Percentiles rank a stretch among this genome's conserved stretches.
phyloP scores from a whole-genome alignment of 768 basidiomycete genomes.

The Omphalotus guepiniiformis region DNA sequence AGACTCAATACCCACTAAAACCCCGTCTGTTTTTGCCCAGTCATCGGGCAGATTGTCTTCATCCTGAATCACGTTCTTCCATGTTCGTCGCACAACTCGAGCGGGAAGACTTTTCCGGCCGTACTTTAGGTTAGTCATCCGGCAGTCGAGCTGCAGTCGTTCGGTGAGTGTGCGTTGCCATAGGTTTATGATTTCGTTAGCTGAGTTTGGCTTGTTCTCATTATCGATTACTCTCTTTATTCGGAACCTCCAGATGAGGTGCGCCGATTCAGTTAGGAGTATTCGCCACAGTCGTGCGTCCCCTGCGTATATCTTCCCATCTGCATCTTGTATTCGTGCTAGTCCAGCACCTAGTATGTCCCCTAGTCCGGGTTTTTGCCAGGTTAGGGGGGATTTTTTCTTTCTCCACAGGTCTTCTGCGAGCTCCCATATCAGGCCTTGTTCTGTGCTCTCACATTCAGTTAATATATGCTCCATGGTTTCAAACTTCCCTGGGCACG shows the following conservation, averaged over 20 bases:
- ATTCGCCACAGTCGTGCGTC: slow-evolving; percentile 12
- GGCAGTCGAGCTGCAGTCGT: slow-evolving; percentile 15
- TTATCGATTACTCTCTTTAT: slow-evolving; percentile 15
- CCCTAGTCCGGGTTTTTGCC: background rate
- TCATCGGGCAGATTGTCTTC: slow-evolving; percentile 13
- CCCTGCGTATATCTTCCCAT: background rate
- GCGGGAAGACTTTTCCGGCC: slow-evolving; percentile 10
- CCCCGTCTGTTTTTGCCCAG: slow-evolving; percentile 19
- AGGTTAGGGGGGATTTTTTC: background rate
- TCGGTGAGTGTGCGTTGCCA: slow-evolving; percentile 16
- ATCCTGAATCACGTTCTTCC: slow-evolving; percentile 16
- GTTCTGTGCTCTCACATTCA: slow-evolving; percentile 14
- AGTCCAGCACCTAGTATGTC: slow-evolving; percentile 4
- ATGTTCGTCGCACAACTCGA: slow-evolving; percentile 17
- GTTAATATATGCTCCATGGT: slow-evolving; percentile 19
- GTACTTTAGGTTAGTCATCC: slow-evolving; percentile 9
- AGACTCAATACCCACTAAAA: slow-evolving; percentile 34
- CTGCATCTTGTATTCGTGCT: background rate
- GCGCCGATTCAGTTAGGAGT: slow-evolving; percentile 15
- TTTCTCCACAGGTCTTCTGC: slow-evolving; percentile 7
- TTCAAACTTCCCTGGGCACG: slow-evolving; percentile 12
- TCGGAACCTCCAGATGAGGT: slow-evolving; percentile 19
- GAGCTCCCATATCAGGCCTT: slow-evolving; percentile 12
- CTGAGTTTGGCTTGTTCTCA: too few relatives aligned
- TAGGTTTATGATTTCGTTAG: slow-evolving; percentile 7